These are phyloP conservation scores for Amniculicola lignicola DNA, from an alignment of 495 filamentous ascomycete species.

Conservation along the genomic window DNA sequence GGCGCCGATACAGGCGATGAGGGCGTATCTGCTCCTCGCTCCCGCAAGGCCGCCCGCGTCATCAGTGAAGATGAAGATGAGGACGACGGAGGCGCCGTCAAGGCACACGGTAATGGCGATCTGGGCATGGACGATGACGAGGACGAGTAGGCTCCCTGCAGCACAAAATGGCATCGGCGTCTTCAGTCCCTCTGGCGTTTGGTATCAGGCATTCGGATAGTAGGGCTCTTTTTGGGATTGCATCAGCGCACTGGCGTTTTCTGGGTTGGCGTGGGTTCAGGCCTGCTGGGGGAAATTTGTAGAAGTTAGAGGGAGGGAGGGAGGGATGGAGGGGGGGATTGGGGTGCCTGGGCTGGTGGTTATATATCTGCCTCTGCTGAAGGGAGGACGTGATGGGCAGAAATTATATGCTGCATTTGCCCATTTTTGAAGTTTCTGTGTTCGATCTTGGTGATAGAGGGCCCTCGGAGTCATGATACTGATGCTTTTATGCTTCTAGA, in stretches of 20 bases:
- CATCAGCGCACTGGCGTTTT: conserved; percentile 22
- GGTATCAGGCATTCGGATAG: neutral
- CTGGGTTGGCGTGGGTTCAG: too few species aligned
- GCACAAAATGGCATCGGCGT: neutral
- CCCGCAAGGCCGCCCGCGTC: conserved; percentile 38
- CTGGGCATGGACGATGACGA: conserved; percentile 22
- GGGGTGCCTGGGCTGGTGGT: too few species aligned
- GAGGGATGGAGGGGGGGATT: too few species aligned
- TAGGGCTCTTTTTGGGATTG: neutral
- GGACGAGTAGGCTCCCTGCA: conserved; percentile 7
- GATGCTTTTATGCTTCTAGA: too few species aligned
- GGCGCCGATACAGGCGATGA: conserved; percentile 27
- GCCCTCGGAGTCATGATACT: too few species aligned
- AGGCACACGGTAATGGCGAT: neutral
- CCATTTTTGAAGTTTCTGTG: too few species aligned
- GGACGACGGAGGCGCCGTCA: conserved; percentile 22
- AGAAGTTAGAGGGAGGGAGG: too few species aligned
- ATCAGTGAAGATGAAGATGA: conserved; percentile 43
- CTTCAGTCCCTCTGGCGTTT: neutral
- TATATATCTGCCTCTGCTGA: too few species aligned
- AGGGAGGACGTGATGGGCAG: too few species aligned
- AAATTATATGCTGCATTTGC: too few species aligned
- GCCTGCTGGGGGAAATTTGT: too few species aligned
- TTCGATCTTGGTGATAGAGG: too few species aligned
- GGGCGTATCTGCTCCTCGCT: conserved; percentile 16